Percentiles rank a stretch among this genome's conserved stretches.
phyloP scores from a whole-genome alignment of 257 asterid genomes.

The Solanum chiquidenum region DNA sequence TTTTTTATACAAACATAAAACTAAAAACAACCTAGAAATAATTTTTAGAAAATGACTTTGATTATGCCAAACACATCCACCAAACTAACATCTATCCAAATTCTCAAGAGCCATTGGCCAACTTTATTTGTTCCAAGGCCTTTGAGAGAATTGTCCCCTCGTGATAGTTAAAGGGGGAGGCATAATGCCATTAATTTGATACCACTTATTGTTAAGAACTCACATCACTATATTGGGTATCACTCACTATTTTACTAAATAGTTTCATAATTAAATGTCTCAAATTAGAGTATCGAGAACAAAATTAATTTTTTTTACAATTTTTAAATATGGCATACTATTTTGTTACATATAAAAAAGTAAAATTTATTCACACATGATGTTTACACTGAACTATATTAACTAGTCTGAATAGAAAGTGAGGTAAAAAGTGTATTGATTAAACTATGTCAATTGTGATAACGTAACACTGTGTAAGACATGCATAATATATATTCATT shows the following conservation, averaged over 20 bases:
- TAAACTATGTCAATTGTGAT: not conserved
- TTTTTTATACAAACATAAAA: not conserved
- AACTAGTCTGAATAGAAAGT: not conserved
- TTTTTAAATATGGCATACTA: not conserved
- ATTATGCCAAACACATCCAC: not conserved
- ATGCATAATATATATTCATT: not conserved
- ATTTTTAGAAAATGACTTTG: not conserved
- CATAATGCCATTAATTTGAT: not conserved
- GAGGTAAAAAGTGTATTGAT: not conserved
- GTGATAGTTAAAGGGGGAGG: not conserved
- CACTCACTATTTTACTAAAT: not conserved
- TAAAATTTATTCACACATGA: not conserved
- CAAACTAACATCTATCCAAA: not conserved
- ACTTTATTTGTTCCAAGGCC: not conserved
- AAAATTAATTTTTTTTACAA: too few relatives aligned
- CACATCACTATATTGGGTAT: not conserved
- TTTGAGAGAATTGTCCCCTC: not conserved
- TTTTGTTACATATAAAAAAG: too few relatives aligned
- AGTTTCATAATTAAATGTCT: not conserved
- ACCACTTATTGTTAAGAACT: not conserved
- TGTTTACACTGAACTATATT: too few relatives aligned
- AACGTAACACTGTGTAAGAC: not conserved
- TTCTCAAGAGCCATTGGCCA: not conserved
- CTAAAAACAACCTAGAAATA: not conserved
- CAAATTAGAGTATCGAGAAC: not conserved